Base-by-base conservation (phyloP, 208 protist genomes). In the Trypanosoma platydactyli region DNA sequence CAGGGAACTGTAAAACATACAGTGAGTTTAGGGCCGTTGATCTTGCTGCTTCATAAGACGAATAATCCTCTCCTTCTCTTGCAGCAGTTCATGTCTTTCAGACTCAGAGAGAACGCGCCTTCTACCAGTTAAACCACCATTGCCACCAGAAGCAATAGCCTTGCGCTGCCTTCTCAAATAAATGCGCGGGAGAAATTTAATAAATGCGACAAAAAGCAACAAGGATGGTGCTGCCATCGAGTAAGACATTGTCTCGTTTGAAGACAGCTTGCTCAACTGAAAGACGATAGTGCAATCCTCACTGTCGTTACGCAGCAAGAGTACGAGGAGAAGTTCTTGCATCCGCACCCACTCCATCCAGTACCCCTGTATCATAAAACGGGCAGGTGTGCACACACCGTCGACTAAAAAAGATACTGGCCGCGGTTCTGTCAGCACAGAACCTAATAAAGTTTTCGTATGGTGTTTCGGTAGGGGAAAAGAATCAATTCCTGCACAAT, bases 31-130 rank as follows among this genome's bases (percentile, higher is more conserved):
- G 15, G n/a, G 38, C 25, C 16, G 30, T 33, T 52, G 63, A 73
- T 89, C 82, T 50, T 89, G 70, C 42, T 76, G 66, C 51, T 88
- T 90, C 88, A 94, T 94, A 50, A 74, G 49, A 25, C 59, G 61
- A 56, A 94, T 87, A 48, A 90, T 84, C 12, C 82, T 74, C 3
- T 54, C 70, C 73, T 89, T 80, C 48, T 76, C 64, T 22, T 53
- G 58, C 20, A 88, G 54, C 27, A 92, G 63, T 33, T 89, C 71
- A 12, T 56, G 63, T 12, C 77, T 51, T 24, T 56, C 65, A 18
- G 41, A 55, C 22, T 69, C 20, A 12, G 80, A 74, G 18, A 86
- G 62, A 50, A 60, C 63, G 1, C 20, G 69, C 11, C 65, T 59
- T 5, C 61, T 65, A 15, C 40, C 45, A 22, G 51, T 73, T 24